Evolutionary conservation across 2,329 filamentous ascomycete genomes (phyloP).

Genomic region (Colletotrichum aenigma): DNA sequence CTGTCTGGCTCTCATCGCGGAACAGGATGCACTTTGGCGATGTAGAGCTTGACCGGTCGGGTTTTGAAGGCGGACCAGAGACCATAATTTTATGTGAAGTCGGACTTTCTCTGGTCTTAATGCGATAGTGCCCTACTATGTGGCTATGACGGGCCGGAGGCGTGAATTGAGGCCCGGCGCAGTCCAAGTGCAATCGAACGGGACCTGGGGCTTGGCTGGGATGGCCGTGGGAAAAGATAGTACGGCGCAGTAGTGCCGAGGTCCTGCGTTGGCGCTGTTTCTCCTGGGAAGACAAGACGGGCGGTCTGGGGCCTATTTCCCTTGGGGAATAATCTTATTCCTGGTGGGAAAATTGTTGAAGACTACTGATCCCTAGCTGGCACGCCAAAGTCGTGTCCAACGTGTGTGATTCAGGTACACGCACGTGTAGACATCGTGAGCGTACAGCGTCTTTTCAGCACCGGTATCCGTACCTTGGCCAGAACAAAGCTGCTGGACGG

Average conservation of each 20-base stretch:
- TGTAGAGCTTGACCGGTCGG: neutral
- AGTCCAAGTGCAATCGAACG: slow-evolving; percentile 5
- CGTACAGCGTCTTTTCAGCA: neutral
- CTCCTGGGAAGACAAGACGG: neutral
- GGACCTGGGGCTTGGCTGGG: slow-evolving; percentile 3
- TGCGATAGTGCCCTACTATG: neutral
- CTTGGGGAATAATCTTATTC: neutral
- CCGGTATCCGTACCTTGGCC: neutral
- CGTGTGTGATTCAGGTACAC: neutral
- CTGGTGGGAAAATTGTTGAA: neutral
- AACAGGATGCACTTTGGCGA: slow-evolving; percentile 15
- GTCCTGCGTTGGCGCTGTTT: slow-evolving; percentile 8
- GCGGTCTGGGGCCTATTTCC: neutral
- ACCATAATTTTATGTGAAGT: neutral
- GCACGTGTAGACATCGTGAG: neutral
- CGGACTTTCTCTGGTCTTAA: neutral
- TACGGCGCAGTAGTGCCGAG: neutral
- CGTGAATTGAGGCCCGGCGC: neutral
- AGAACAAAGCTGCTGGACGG: neutral
- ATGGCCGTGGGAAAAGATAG: neutral
- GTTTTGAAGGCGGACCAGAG: neutral
- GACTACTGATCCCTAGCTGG: neutral
- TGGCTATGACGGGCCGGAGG: slow-evolving; percentile 4
- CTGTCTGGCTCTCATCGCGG: slow-evolving; percentile 26
- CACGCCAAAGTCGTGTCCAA: neutral